Base-by-base conservation (phyloP, 495 filamentous ascomycete genomes). In the Tuber melanosporum region DNA sequence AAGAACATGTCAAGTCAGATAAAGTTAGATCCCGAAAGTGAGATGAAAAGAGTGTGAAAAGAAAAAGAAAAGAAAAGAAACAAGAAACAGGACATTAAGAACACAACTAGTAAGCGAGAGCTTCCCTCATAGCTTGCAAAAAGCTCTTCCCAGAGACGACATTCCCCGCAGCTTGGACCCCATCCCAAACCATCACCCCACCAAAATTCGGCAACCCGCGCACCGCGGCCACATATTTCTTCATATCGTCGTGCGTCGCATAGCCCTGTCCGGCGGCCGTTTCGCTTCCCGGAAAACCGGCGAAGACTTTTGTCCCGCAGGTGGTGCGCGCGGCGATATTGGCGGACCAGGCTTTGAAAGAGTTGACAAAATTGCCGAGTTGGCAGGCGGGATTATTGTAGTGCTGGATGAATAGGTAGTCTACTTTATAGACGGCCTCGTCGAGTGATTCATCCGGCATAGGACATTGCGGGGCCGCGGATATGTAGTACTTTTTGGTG, bases 101-200 rank as follows among this genome's bases (percentile, higher is more conserved):
- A 49, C 41, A 10, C 26, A 32, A 32, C 32, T 32, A 32, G 32
- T 44, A 43, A 9, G 14, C 3, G 15, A 42, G 44, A 6, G 71
- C 14, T 14, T 46, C 71, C 71, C 44, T 72, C 71, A 46, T 46
- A n/a, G 71, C 36, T 43, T 72, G 41, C 71, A 72, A 46, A 72
- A 72, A 91, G 49, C 85, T 85, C 22, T 83, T 76, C 6, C 85
- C 85, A 57, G 86, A 80, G 52, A 85, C 85, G 41, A 82, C 66
- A 74, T 91, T 90, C 22, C 85, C 83, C 2, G 86, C 82, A 0
- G 87, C 86, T 3, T 85, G 84, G 0, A 89, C 90, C 9, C 91
- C 91, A 62, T 93, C 92, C 90, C 90, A 93, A 14, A 94, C 79
- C 88, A 92, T 91, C 22, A 93, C 86, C 83, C 92, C 92, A 73